Evolutionary conservation across 768 basidiomycete species (phyloP).

Genomic region (Lepiota venenata): DNA sequence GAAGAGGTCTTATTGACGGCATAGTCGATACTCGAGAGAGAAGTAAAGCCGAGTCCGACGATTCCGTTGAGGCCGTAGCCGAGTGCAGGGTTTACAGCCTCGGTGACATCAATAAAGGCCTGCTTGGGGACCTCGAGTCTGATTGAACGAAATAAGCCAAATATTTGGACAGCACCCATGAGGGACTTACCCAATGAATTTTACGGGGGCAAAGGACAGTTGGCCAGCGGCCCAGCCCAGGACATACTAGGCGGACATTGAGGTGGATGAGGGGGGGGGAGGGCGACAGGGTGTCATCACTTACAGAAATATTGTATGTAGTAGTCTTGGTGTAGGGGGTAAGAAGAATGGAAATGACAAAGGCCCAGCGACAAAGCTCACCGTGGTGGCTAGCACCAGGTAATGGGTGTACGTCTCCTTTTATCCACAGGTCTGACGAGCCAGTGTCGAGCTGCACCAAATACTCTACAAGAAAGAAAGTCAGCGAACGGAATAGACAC

Average conservation of each 20-base stretch:
- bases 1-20: slow-evolving; percentile 54
- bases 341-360: slow-evolving; percentile 13
- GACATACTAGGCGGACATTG: slow-evolving; percentile 53
- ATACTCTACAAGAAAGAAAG: slow-evolving; percentile 43
- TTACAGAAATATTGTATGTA: slow-evolving; percentile 62
- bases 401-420: slow-evolving; percentile 41
- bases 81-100: slow-evolving; percentile 69
- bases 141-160: slow-evolving; percentile 6
- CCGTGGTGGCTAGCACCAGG: slow-evolving; percentile 48
- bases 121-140: slow-evolving; percentile 67
- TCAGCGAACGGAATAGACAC: background rate
- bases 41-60: slow-evolving; percentile 73
- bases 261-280: too few relatives aligned
- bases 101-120: slow-evolving; percentile 63
- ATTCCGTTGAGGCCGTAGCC: slow-evolving; percentile 71
- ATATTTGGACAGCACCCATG: background rate
- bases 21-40: slow-evolving; percentile 69
- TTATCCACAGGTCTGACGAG: slow-evolving; percentile 79
- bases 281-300: slow-evolving; percentile 18
- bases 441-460: slow-evolving; percentile 82
- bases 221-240: slow-evolving; percentile 75
- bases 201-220: slow-evolving; percentile 56
- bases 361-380: slow-evolving; percentile 25
- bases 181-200: slow-evolving; percentile 64
- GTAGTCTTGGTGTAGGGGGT: slow-evolving; percentile 28